Conservation (phyloP, 164 flowering plant species). For the Macadamia integrifolia region DNA sequence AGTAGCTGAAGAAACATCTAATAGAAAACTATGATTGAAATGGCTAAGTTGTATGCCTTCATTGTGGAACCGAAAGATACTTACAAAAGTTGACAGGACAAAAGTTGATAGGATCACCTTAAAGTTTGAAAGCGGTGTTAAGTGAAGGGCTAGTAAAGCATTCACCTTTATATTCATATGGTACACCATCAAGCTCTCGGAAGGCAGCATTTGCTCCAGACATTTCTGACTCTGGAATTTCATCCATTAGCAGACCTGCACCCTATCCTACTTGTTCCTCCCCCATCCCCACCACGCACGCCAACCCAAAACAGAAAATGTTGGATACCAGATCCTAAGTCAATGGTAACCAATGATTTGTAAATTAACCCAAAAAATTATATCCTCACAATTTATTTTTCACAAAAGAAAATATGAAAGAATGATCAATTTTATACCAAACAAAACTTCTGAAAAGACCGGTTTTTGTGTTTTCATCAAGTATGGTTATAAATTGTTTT, state of each 20-base stretch:
- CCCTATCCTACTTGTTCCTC: too few relatives aligned
- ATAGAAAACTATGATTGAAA: slow-evolving; percentile 44
- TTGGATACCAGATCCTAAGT: too few relatives aligned
- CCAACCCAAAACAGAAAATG: too few relatives aligned
- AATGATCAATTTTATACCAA: too few relatives aligned
- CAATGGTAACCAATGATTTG: too few relatives aligned
- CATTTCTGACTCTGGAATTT: slow-evolving; percentile 25
- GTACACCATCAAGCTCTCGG: slow-evolving; percentile 33
- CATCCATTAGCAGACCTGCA: not conserved
- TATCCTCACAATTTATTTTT: too few relatives aligned
- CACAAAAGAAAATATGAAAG: too few relatives aligned
- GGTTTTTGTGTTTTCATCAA: too few relatives aligned
- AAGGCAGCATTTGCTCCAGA: slow-evolving; percentile 49
- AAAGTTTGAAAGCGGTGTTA: slow-evolving; percentile 16
- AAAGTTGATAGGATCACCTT: slow-evolving; percentile 24
- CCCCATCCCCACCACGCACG: too few relatives aligned
- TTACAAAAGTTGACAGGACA: slow-evolving; percentile 23
- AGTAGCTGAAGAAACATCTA: slow-evolving; percentile 37
- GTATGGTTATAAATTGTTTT: too few relatives aligned
- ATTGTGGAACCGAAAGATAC: slow-evolving; percentile 30
- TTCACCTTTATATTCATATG: slow-evolving; percentile 24
- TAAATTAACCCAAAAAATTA: too few relatives aligned
- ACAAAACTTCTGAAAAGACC: too few relatives aligned
- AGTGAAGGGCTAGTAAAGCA: slow-evolving; percentile 37
- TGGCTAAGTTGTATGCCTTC: slow-evolving; percentile 35